A percentile compares a stretch with the other conserved stretches of the same genome.
Evolutionary conservation across 1,284 basidiomycete species (phyloP).

Genomic region (Pseudozyma tsukubaensis): DNA sequence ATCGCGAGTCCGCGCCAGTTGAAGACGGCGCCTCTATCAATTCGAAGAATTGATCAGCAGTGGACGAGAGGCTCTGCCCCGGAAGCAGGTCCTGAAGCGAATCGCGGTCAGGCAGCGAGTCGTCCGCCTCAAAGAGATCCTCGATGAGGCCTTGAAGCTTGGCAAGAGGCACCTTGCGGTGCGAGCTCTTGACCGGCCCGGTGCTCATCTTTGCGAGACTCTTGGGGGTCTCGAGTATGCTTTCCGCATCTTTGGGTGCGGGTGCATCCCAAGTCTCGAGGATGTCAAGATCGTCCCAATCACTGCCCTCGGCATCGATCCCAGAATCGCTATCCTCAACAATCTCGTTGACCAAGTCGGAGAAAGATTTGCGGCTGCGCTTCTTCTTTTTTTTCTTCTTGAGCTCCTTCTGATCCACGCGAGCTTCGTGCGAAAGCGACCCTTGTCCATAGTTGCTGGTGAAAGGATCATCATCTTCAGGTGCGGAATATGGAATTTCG

Average conservation of each 20-base stretch:
- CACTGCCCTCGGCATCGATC: slow-evolving; percentile 48
- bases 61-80: slow-evolving; percentile 76
- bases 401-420: background rate
- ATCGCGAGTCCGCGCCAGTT: slow-evolving; percentile 16
- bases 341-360: slow-evolving; percentile 36
- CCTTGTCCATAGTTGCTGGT: background rate
- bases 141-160: slow-evolving; percentile 80
- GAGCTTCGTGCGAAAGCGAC: background rate
- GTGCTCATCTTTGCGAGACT: slow-evolving; percentile 41
- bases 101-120: slow-evolving; percentile 78
- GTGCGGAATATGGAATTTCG: slow-evolving; percentile 1
- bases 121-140: slow-evolving; percentile 89
- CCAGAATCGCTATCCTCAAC: slow-evolving; percentile 48
- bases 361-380: slow-evolving; percentile 24
- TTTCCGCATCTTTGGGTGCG: slow-evolving; percentile 1
- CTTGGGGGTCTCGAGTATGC: slow-evolving; percentile 14
- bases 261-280: slow-evolving; percentile 26
- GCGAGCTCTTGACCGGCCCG: slow-evolving; percentile 45
- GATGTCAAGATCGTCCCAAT: slow-evolving; percentile 49
- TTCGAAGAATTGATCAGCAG: slow-evolving; percentile 72
- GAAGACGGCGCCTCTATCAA: slow-evolving; percentile 32
- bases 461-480: background rate
- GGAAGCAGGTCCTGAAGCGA: slow-evolving; percentile 72
- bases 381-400: slow-evolving; percentile 37
- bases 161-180: slow-evolving; percentile 73